Evolutionary conservation across 2,329 filamentous ascomycete species (phyloP).

Genomic region (Pseudogymnoascus sp.): DNA sequence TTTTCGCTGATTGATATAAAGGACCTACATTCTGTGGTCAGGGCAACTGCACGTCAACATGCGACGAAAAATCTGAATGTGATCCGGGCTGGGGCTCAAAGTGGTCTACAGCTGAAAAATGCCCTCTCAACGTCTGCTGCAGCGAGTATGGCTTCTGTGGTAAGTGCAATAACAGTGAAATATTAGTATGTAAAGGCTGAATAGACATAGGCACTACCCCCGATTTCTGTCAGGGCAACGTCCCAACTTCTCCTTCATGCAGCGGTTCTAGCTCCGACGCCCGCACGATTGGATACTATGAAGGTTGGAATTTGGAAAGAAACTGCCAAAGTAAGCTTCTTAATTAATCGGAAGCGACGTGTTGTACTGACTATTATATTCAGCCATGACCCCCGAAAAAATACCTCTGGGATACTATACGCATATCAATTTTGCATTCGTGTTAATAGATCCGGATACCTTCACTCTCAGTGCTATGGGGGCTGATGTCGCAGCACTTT

Average conservation of each 20-base stretch:
- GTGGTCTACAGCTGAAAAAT: conserved; percentile 24
- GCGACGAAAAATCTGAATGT: conserved; percentile 27
- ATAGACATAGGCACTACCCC: conserved; percentile 7
- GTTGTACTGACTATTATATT: not conserved
- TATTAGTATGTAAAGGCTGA: not conserved
- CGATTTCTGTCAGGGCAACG: conserved; percentile 13
- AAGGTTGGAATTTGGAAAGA: conserved; percentile 26
- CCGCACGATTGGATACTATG: conserved; percentile 32
- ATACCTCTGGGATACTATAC: conserved; percentile 25
- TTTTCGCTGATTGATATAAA: conserved; percentile 21
- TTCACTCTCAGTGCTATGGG: conserved; percentile 26
- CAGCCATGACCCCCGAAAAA: conserved; percentile 18
- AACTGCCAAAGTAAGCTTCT: conserved; percentile 20
- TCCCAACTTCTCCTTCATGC: conserved; percentile 5
- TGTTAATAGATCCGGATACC: conserved; percentile 33
- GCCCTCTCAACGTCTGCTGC: conserved; percentile 36
- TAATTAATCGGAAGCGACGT: not conserved
- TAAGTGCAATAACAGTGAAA: not conserved
- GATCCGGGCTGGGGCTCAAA: conserved; percentile 29
- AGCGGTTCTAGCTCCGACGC: not conserved
- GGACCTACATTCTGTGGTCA: conserved; percentile 24
- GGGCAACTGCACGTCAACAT: conserved; percentile 24
- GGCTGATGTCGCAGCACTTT: conserved; percentile 15
- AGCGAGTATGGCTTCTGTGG: conserved; percentile 33
- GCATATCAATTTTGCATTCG: conserved; percentile 36